Conservation (phyloP, 345 rosid species). For the Hibiscus tridactylites region DNA sequence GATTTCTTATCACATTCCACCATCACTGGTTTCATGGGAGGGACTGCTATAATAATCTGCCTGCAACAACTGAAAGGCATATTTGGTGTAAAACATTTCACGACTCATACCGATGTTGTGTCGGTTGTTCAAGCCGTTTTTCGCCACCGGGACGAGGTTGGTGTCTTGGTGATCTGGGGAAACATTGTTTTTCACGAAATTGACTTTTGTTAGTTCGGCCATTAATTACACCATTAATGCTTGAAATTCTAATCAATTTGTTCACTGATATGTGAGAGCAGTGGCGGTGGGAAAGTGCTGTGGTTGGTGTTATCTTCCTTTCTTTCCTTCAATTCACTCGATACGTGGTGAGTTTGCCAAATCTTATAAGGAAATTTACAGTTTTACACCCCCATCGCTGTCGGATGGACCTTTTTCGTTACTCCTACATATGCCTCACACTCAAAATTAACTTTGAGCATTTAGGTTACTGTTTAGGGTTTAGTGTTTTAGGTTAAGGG, state of each 20-base stretch:
- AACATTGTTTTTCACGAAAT: background rate
- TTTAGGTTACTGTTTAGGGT: too few relatives aligned
- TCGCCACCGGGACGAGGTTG: conserved; percentile 47
- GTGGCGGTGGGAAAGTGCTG: conserved; percentile 73
- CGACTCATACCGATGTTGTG: conserved; percentile 61
- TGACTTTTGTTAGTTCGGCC: background rate
- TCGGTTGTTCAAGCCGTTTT: conserved; percentile 52
- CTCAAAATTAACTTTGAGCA: too few relatives aligned
- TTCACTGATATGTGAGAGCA: conserved; percentile 19
- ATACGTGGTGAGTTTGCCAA: conserved; percentile 36
- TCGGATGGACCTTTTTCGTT: too few relatives aligned
- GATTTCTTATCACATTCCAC: conserved; percentile 91
- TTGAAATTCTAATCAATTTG: background rate
- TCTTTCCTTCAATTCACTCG: conserved; percentile 59
- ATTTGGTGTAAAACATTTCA: conserved; percentile 63
- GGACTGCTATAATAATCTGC: conserved; percentile 66
- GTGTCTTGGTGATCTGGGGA: background rate
- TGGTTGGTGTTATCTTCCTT: conserved; percentile 62
- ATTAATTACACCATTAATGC: background rate
- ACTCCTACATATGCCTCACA: too few relatives aligned
- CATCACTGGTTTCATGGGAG: conserved; percentile 89
- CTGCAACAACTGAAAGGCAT: conserved; percentile 81
- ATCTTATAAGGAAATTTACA: too few relatives aligned
- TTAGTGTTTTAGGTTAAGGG: too few relatives aligned
- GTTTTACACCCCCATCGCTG: too few relatives aligned